These are phyloP conservation scores for Penicillium subrubescens DNA, from an alignment of 495 filamentous ascomycete species.

Conservation along the genomic window DNA sequence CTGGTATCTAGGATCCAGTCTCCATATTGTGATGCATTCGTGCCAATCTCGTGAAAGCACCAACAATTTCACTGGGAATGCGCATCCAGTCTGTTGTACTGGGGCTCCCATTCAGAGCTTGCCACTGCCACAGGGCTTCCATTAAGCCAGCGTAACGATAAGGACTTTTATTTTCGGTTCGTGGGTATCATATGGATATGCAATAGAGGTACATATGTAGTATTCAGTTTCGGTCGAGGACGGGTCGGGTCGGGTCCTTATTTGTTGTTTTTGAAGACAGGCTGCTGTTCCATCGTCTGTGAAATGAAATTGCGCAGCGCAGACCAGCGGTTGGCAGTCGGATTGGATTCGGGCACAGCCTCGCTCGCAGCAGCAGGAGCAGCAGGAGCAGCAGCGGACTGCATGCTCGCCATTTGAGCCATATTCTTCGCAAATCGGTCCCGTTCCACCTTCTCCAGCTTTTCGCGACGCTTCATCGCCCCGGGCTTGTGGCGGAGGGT, in stretches of 20 bases:
- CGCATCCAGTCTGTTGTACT: background rate
- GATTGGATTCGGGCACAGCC: conserved; percentile 24
- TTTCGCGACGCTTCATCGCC: conserved; percentile 80
- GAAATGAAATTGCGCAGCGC: conserved; percentile 69
- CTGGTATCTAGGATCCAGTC: background rate
- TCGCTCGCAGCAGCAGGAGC: conserved; percentile 7
- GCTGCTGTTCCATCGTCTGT: conserved; percentile 73
- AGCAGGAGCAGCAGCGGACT: conserved; percentile 10
- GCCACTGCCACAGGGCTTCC: background rate
- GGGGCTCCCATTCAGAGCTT: background rate
- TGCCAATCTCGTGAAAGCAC: background rate
- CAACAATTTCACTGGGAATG: background rate
- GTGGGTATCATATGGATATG: background rate
- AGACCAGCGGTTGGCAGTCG: conserved; percentile 65
- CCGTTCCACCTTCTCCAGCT: conserved; percentile 73
- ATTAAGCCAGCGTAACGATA: background rate
- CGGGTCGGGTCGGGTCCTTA: conserved; percentile 15
- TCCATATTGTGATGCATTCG: background rate
- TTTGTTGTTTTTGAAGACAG: conserved; percentile 55
- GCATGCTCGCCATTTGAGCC: conserved; percentile 56
- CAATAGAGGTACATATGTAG: background rate
- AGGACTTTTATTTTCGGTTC: background rate
- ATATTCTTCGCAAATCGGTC: conserved; percentile 82
- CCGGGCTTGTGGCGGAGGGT: conserved; percentile 74
- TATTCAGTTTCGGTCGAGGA: background rate